phyloP scores from a whole-genome alignment of 2,329 filamentous ascomycete species.

The Lasiodiplodia theobromae region DNA sequence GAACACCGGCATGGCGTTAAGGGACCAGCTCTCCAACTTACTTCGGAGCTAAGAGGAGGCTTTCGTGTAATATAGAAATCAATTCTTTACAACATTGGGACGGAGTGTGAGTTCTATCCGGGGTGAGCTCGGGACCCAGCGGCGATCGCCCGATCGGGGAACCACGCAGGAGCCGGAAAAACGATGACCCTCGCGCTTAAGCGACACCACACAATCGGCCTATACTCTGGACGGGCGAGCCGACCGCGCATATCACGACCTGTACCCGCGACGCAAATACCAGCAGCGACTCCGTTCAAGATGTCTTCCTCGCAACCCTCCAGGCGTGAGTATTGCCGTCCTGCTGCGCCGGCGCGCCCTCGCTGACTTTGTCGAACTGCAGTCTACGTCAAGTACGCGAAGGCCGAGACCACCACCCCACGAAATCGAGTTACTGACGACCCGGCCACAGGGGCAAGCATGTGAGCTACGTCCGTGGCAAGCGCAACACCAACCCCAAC shows the following conservation, averaged over 20 bases:
- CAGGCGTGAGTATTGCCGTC: conserved; percentile 15
- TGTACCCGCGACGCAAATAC: conserved; percentile 20
- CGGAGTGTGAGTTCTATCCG: too few species aligned
- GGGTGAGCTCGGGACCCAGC: not conserved
- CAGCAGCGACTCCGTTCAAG: conserved; percentile 15
- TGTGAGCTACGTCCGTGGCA: conserved; percentile 96
- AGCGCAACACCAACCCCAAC: conserved; percentile 88
- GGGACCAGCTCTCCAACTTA: not conserved
- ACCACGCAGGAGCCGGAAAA: conserved; percentile 11
- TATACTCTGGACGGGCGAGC: not conserved
- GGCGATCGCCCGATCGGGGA: not conserved
- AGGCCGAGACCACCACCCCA: not conserved
- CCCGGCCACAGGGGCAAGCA: conserved; percentile 80
- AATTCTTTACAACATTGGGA: not conserved
- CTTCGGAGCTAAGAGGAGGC: not conserved
- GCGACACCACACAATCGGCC: conserved; percentile 19
- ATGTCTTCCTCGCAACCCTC: conserved; percentile 28
- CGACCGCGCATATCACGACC: conserved; percentile 19
- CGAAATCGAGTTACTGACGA: conserved; percentile 7
- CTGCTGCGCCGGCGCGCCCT: not conserved
- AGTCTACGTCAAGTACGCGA: conserved; percentile 30
- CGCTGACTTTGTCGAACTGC: conserved; percentile 1
- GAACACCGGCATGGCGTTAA: conserved; percentile 2
- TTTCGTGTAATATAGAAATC: conserved; percentile 23
- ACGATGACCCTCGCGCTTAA: conserved; percentile 16